Evolutionary conservation across 225 moss, liverwort and hornwort genomes (phyloP), one percentile per base, ranked within the genome.

Genomic region (Anthoceros angustus): DNA sequence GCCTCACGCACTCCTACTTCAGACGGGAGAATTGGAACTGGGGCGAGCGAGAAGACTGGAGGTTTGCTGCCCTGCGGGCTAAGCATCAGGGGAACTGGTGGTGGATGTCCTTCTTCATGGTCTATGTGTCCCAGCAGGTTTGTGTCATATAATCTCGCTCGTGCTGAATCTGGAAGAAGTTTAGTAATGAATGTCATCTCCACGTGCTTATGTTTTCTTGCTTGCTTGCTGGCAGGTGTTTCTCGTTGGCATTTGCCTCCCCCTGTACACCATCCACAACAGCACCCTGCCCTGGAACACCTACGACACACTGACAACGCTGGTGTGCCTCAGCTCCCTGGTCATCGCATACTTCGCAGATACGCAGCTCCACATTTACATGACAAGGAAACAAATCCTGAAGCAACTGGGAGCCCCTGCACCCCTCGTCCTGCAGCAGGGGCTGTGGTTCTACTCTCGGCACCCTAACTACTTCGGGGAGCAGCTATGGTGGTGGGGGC

Each of bases 381-480:
- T 80, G 63, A 70, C 62, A 11, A 84, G 79, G 71, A 98, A 89
- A 65, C 74, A 64, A 40, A 71, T 14, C 8, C 73, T 89, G 1
- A 82, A 67, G 65, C 82, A 79, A 20, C 73, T 89, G 7, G 84
- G 86, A 64, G 87, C 71, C 50, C 65, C 89, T 42, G 77, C 78
- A 15, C 72, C 77, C 5, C 84, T 81, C 32, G 76, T 92, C 41
- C 67, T 98, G 7, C 63, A 87, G 65, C 71, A 60, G 4, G 98
- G 98, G 0, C 49, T 92, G 70, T 98, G 98, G 98, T 72, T 63
- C 46, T 87, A 86, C 70, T 98, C 89, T 7, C 82, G 98, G 67
- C 98, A 98, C 64, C 98, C 98, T 9, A 92, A 98, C 42, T 98
- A 98, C 64, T 83, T 98, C n/a, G 98, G 98, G 5, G 92, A 98